Base-by-base conservation (phyloP, 139 green algal species). In the Chlorella vulgaris region DNA sequence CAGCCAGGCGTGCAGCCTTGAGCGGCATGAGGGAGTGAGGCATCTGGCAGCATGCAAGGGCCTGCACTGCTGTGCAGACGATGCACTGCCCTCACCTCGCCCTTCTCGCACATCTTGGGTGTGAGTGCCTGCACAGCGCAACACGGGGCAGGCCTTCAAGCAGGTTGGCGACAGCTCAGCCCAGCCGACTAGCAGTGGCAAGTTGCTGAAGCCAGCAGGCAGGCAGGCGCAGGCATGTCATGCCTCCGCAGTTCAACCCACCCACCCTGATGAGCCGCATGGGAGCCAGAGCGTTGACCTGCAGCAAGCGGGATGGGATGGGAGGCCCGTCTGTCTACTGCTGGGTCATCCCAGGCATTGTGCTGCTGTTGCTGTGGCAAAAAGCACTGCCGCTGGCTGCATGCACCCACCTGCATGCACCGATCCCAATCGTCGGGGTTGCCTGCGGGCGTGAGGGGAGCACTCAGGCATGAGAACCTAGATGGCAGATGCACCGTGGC, bases 401-500 rank as follows among this genome's bases (percentile, higher is more conserved):
- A n/a, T n/a, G n/a, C n/a, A n/a, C n/a, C n/a, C n/a, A n/a, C n/a
- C n/a, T n/a, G n/a, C n/a, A n/a, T n/a, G n/a, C n/a, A n/a, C n/a
- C n/a, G n/a, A n/a, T 80, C 74, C 74, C 74, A 80, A 39, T 69
- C 58, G 31, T 80, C 74, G 5, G 74, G 74, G 74, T 80, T 80
- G 55, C 74, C 74, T 80, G 74, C 74, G 40, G 2, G 33, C 19
- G 24, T 4, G 13, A 24, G 1, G 19, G 35, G 10, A 38, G 24
- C 66, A 33, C 18, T 31, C 38, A 31, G 66, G 38, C 66, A 55
- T 1, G 21, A 7, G 53, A 33, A 10, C 13, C 15, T 15, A 55
- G 47, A 10, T 55, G 13, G 47, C n/a, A n/a, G n/a, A n/a, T n/a
- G n/a, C n/a, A n/a, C n/a, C n/a, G n/a, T n/a, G n/a, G n/a, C n/a